Conservation (phyloP, 345 rosid genomes). For the Combretum micranthum region DNA sequence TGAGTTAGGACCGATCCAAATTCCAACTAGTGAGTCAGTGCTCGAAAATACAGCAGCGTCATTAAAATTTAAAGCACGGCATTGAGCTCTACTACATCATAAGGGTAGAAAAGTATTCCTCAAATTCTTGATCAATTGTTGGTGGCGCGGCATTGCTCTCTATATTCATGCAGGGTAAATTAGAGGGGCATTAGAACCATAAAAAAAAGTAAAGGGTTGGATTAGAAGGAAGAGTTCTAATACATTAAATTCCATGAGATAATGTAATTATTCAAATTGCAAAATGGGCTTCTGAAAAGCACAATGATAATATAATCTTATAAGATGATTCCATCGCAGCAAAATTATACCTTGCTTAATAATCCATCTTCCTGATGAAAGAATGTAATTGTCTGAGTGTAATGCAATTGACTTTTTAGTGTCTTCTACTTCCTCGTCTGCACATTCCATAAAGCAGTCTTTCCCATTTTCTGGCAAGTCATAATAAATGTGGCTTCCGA, state of each 20-base stretch:
- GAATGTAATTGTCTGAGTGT: slow-evolving; percentile 33
- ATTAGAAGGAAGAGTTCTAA: no score
- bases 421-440: slow-evolving; percentile 44
- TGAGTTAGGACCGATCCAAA: not conserved
- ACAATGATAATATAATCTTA: not conserved
- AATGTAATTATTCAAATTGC: not conserved
- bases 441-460: slow-evolving; percentile 24
- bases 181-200: not conserved
- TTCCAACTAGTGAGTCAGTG: no score
- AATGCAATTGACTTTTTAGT: slow-evolving; percentile 17
- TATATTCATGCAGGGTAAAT: slow-evolving; percentile 2
- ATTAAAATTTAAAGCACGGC: not conserved
- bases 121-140: slow-evolving; percentile 45
- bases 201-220: not conserved
- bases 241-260: no score
- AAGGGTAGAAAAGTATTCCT: slow-evolving; percentile 35
- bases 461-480: slow-evolving; percentile 20
- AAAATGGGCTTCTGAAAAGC: no score
- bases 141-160: slow-evolving; percentile 18
- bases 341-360: slow-evolving; percentile 43
- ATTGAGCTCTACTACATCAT: slow-evolving; percentile 20
- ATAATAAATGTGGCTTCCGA: slow-evolving; percentile 18
- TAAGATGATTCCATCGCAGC: not conserved
- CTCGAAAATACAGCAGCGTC: not conserved
- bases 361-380: slow-evolving; percentile 61